Conservation (phyloP, 805 yeast species). For the Lachancea nothofagi region DNA sequence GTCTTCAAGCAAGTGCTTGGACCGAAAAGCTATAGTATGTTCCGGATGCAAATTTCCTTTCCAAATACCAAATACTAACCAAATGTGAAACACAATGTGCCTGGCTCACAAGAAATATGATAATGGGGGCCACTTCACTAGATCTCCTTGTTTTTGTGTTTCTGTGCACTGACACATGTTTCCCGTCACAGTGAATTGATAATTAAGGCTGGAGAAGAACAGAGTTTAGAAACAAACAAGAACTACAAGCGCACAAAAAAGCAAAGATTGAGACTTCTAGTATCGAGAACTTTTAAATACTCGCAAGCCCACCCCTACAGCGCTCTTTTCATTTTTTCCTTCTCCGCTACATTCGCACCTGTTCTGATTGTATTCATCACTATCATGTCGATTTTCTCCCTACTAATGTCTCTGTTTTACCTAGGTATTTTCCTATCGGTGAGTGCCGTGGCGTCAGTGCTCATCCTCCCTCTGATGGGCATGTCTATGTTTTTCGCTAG, state of each 20-base stretch:
- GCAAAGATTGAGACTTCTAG: not conserved
- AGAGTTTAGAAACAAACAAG: not conserved
- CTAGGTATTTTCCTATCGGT: slow-evolving; percentile 20
- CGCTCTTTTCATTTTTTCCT: slow-evolving; percentile 6
- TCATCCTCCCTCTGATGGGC: slow-evolving; percentile 27
- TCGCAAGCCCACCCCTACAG: slow-evolving; percentile 5
- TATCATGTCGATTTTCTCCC: slow-evolving; percentile 21
- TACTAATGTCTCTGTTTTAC: slow-evolving; percentile 21
- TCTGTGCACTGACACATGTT: slow-evolving; percentile 5
- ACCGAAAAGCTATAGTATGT: slow-evolving; percentile 4
- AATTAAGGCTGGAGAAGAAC: not conserved
- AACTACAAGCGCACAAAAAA: not conserved
- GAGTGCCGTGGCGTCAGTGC: slow-evolving; percentile 20
- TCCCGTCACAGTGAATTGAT: not conserved
- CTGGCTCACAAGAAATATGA: not conserved
- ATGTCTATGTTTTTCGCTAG: slow-evolving; percentile 28
- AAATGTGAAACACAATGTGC: not conserved
- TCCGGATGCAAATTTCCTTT: not conserved
- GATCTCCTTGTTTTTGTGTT: slow-evolving; percentile 1
- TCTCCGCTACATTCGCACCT: slow-evolving; percentile 8
- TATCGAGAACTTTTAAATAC: not conserved
- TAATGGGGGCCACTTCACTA: no score
- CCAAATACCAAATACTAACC: not conserved
- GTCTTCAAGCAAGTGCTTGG: not conserved
- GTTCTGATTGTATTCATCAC: slow-evolving; percentile 12